Base-by-base conservation (phyloP, 2,329 filamentous ascomycete genomes). In the Xylaria arbuscula region DNA sequence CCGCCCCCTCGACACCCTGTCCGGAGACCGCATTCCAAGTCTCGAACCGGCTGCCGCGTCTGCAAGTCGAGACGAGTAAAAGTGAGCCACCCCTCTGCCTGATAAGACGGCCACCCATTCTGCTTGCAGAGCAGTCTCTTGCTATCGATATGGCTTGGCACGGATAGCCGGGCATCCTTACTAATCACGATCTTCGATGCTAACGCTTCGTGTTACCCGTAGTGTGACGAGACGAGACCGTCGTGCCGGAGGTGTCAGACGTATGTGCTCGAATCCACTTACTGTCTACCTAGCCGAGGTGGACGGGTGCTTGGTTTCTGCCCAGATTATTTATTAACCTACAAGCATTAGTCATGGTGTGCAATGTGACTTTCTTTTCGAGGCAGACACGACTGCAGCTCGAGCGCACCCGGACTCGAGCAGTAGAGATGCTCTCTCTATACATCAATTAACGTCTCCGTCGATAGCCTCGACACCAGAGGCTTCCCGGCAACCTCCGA, bases 41-140 rank as follows among this genome's bases (percentile, higher is more conserved):
- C 73, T 62, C 72, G 70, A 57, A 75, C 74, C 15, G 73, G 74
- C 36, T 75, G 74, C 59, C 73, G 71, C 57, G 71, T 74, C 50
- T 75, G 74, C 53, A 75, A 74, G 66, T 66, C 73, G 4, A 71
- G 74, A 54, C 72, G 74, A 61, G 73, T 75, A 10, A 74, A 75
- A 69, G 74, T 72, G 50, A 70, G 73, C 59, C 48, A 7, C n/a
- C 40, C 15, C n/a, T 51, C 42, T 13, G 32, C 38, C 56, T 51
- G 55, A 50, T 48, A 47, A 28, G 38, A 48, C 50, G 32, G 22
- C 19, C 22, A 57, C 22, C 15, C 7, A 11, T 4, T 15, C 55
- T 51, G 13, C 47, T 47, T 48, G 42, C 36, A 13, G 36, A 9
- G 47, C 19, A 9, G 47, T 32, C 62, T 55, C 50, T 68, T 55